A percentile compares a stretch with the other conserved stretches of the same genome.
These are phyloP conservation scores for Raphanus raphanistrum DNA, from an alignment of 345 rosid species.

Conservation along the genomic window DNA sequence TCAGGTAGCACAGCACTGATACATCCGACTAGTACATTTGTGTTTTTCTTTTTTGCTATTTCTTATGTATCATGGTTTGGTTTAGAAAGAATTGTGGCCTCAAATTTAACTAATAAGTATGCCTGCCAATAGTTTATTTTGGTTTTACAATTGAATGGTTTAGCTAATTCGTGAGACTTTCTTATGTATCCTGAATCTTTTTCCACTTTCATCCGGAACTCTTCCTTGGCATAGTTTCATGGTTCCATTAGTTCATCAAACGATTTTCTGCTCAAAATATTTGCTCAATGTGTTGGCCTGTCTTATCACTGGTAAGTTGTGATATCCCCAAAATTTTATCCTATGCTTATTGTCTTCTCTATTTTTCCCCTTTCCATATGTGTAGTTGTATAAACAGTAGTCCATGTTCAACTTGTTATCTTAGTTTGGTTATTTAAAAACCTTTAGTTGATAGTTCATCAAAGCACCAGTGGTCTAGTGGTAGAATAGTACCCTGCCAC, in stretches of 20 bases:
- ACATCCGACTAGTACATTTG: not conserved
- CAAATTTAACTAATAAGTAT: not conserved
- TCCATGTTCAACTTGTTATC: not conserved
- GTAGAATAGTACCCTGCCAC: slow-evolving; percentile 68
- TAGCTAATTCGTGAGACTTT: not conserved
- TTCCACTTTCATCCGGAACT: not conserved
- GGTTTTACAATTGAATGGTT: not conserved
- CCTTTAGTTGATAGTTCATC: not conserved
- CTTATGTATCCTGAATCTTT: not conserved
- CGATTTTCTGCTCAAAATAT: not conserved
- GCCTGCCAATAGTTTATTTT: not conserved
- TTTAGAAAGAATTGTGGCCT: not conserved
- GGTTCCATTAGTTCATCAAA: not conserved
- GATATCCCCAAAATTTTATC: not conserved
- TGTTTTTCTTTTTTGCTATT: not conserved
- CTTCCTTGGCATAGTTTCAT: not conserved
- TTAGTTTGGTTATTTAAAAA: too few species aligned
- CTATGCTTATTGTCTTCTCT: not conserved
- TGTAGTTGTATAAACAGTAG: not conserved
- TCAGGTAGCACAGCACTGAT: slow-evolving; percentile 53
- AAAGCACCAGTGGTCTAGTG: slow-evolving; percentile 54
- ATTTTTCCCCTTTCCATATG: not conserved
- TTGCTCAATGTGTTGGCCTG: not conserved
- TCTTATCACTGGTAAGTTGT: not conserved
- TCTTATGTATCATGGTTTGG: not conserved